A percentile compares a stretch with the other conserved stretches of the same genome.
phyloP scores from a whole-genome alignment of 768 basidiomycete genomes.

The Amanita polypyramis region DNA sequence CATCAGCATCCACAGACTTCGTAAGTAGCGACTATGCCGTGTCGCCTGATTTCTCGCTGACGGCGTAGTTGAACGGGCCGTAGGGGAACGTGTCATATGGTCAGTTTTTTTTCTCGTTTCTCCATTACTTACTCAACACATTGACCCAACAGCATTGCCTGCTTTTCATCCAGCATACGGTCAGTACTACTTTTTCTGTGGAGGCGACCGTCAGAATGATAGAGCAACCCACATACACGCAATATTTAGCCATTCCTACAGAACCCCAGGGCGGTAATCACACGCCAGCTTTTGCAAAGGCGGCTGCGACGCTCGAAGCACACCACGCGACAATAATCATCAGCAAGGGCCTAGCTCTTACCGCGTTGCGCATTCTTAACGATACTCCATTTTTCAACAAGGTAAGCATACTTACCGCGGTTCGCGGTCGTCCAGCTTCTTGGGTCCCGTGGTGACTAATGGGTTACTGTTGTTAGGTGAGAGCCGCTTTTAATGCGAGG shows the following conservation, averaged over 20 bases:
- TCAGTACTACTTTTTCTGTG: slow-evolving; percentile 19
- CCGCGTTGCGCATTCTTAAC: slow-evolving; percentile 46
- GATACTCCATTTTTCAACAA: slow-evolving; percentile 47
- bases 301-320: slow-evolving; percentile 50
- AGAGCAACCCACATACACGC: neutral
- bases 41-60: slow-evolving; percentile 5
- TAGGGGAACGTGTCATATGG: slow-evolving; percentile 68
- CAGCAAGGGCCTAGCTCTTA: slow-evolving; percentile 52
- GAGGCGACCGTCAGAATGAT: neutral
- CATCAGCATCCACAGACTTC: slow-evolving; percentile 68
- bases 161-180: slow-evolving; percentile 56
- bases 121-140: slow-evolving; percentile 11
- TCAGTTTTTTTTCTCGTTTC: slow-evolving; percentile 14
- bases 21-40: slow-evolving; percentile 29
- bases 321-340: slow-evolving; percentile 48
- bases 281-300: slow-evolving; percentile 51
- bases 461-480: slow-evolving; percentile 12
- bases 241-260: slow-evolving; percentile 55
- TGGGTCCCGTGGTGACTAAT: no score
- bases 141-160: slow-evolving; percentile 35
- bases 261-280: slow-evolving; percentile 65
- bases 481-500: slow-evolving; percentile 13
- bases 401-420: slow-evolving; percentile 24
- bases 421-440: neutral
- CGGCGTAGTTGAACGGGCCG: neutral